Base-by-base conservation (phyloP, 441 rosid species). In the Biscutella laevigata region DNA sequence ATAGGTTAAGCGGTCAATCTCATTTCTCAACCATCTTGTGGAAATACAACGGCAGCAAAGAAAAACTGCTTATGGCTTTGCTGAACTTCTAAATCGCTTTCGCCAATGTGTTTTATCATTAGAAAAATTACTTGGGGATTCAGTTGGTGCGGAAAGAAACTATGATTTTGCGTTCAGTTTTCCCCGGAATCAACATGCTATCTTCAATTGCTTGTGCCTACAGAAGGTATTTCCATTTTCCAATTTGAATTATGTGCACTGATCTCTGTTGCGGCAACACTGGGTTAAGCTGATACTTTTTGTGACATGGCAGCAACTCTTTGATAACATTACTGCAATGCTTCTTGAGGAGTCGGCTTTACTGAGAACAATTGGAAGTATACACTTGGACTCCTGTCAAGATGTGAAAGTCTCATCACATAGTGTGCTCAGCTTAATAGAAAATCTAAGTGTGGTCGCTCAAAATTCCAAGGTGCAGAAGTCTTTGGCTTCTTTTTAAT, bases 11-110 rank as follows among this genome's bases (percentile, higher is more conserved):
- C 73, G 84, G 75, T 74, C 95, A 17, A 57, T 72, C 48, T 87
- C 96, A 55, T 94, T 83, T 66, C 86, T 89, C 64, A 74, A 72
- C 68, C 97, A 94, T 80, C 95, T 94, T 38, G 69, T 85, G 56
- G 64, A 64, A 59, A 71, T 89, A 64, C 96, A 89, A 70, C 86
- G 83, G 61, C 72, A 55, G 69, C 99, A 86, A 61, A 81, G 94
- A 46, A 70, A 62, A 45, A 65, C 89, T 56, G 79, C 77, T 37
- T 89, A 94, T 58, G 68, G 48, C 57, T 78, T 86, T 66, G 62
- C 83, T 36, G 75, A 74, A 64, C 69, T 67, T 60, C 64, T 83
- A 53, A 73, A 74, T 61, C 61, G 66, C 56, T 66, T 85, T 69
- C 69, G 70, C 38, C 66, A 74, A 48, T 72, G 59, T 68, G 62